Conservation (phyloP, 179 eudicot genomes). For the Beta lomatogona region DNA sequence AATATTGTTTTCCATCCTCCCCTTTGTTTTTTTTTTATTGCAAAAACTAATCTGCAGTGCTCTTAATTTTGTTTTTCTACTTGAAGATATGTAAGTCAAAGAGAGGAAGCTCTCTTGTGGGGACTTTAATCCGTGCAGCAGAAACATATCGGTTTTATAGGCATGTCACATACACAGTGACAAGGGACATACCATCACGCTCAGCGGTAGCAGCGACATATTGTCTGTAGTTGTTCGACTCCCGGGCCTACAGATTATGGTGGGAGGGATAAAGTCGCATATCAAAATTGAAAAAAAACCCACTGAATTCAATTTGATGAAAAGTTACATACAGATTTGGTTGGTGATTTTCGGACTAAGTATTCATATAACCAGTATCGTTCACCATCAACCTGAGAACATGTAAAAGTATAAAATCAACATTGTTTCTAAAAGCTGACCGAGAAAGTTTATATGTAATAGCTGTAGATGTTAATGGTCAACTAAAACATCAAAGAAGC, state of each 20-base stretch:
- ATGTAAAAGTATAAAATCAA: constrained; percentile 8
- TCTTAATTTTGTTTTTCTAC: not conserved
- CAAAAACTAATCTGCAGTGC: not conserved
- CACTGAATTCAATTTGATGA: constrained; percentile 4
- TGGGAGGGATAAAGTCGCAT: not conserved
- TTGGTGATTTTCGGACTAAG: constrained; percentile 92
- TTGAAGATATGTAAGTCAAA: not conserved
- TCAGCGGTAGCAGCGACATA: constrained; percentile 72
- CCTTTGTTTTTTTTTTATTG: not conserved
- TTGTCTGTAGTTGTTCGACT: constrained; percentile 60
- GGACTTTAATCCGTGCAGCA: not conserved
- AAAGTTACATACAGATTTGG: constrained; percentile 54
- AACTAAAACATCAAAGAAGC: not conserved
- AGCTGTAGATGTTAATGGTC: not conserved
- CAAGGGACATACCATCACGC: constrained; percentile 61
- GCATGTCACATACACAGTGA: too few relatives aligned
- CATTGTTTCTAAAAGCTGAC: not conserved
- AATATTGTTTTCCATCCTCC: not conserved
- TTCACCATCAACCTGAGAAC: constrained; percentile 75
- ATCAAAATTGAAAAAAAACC: not conserved
- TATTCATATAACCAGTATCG: constrained; percentile 93
- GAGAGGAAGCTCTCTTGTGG: not conserved
- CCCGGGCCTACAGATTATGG: constrained; percentile 50
- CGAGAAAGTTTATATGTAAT: not conserved
- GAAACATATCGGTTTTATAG: not conserved